phyloP scores from a whole-genome alignment of 192 early-diverging fungal genomes.

The Coemansia erecta region DNA sequence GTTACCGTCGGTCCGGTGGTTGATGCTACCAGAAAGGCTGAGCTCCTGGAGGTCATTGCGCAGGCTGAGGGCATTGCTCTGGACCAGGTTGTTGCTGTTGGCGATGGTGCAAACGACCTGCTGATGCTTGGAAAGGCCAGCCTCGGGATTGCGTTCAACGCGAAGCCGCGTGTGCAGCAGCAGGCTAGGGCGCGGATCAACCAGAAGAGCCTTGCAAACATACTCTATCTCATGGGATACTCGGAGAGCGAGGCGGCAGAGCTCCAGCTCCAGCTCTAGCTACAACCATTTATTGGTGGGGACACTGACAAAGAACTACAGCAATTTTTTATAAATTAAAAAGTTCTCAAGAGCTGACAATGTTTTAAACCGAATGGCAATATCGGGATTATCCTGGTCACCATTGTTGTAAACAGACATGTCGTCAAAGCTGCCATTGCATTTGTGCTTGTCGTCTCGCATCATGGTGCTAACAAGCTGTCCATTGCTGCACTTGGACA shows the following conservation, averaged over 20 bases:
- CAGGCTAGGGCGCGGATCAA: constrained; percentile 87
- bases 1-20: constrained; percentile 86
- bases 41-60: constrained; percentile 92
- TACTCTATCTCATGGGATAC: constrained; percentile 88
- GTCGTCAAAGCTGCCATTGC: too few relatives aligned
- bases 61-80: constrained; percentile 83
- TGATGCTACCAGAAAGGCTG: constrained; percentile 89
- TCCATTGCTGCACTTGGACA: too few relatives aligned
- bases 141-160: constrained; percentile 96
- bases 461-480: too few relatives aligned
- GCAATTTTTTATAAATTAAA: neutral
- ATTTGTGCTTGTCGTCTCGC: too few relatives aligned
- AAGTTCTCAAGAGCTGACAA: too few relatives aligned
- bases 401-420: too few relatives aligned
- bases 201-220: constrained; percentile 86
- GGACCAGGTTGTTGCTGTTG: constrained; percentile 95
- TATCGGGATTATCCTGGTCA: too few relatives aligned
- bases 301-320: neutral
- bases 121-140: constrained; percentile 93
- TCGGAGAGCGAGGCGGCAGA: constrained; percentile 71
- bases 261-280: constrained; percentile 40
- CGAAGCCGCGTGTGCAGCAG: constrained; percentile 95
- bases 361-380: too few relatives aligned
- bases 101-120: constrained; percentile 98
- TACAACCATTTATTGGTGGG: neutral